Evolutionary conservation across 2,329 filamentous ascomycete species (phyloP), one percentile per base, ranked within the genome.

Genomic region (Calonectria henricotiae): DNA sequence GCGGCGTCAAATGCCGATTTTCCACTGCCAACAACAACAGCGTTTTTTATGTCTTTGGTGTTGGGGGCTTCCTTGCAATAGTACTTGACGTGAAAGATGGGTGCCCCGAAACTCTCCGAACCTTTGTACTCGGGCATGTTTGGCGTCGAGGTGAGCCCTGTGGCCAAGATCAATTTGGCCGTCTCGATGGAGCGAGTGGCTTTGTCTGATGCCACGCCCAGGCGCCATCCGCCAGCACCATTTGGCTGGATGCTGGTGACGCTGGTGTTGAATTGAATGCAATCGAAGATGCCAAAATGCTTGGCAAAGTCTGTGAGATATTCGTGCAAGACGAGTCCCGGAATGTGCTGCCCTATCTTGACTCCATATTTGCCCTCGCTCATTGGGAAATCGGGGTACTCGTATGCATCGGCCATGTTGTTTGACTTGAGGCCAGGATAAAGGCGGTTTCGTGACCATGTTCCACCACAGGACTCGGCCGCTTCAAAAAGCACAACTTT

Each of bases 1-100:
- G 87, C 87, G 9, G 86, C 85, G 75, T 91, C 90, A 76, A 85
- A 89, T 0, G 88, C 88, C 3, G 86, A 89, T 77, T 91, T 92
- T 0, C 83, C 85, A 3, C 85, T 87, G 3, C 90, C 90, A 1
- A 90, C 80, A 1, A 91, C 84, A 0, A 86, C 84, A 9, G 82
- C 78, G 0, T 74, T 80, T 61, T 82, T 80, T 13, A 79, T 76
- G 0, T 78, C 74, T 27, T 79, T 74, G 12, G 86, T 71, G 2
- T 78, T 75, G 0, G 79, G 73, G 0, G 79, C 77, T 23, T 82
- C 72, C 32, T 79, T 74, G 13, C 79, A 79, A 15, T 87, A 80
- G 20, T 87, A 81, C 47, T 81, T 83, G 1, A 79, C 80, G 64
- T 88, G 86, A 67, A 88, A 85, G 0, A 87, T 63, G 0, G 82